These are phyloP conservation scores for Xylaria sp. DNA, from an alignment of 2,329 filamentous ascomycete genomes.

Conservation along the genomic window DNA sequence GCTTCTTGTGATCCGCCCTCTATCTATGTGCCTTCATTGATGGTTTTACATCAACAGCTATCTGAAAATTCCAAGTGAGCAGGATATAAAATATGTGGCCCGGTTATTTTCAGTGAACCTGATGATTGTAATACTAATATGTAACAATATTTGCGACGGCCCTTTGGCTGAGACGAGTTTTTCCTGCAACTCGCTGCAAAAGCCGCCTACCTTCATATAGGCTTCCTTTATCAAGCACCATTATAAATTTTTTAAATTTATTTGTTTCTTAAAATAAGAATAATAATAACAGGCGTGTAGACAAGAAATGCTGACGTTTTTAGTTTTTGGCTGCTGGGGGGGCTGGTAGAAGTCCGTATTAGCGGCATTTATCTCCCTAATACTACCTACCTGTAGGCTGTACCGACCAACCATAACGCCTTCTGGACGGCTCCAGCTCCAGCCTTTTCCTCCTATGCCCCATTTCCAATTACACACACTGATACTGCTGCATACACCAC, in stretches of 20 bases:
- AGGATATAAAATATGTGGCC: too few species aligned
- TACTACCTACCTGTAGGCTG: conserved; percentile 10
- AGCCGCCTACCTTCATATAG: too few species aligned
- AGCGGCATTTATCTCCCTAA: conserved; percentile 34
- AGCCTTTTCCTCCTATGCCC: conserved; percentile 27
- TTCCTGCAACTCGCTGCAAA: too few species aligned
- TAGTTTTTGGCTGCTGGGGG: not conserved
- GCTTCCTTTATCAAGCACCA: too few species aligned
- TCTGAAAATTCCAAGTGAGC: not conserved
- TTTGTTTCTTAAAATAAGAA: too few species aligned
- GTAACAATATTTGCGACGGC: too few species aligned
- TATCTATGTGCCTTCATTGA: not conserved
- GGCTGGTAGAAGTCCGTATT: conserved; percentile 17
- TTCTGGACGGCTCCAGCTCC: conserved; percentile 14
- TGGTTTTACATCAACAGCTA: not conserved
- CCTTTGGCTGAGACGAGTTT: too few species aligned
- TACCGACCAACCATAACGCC: conserved; percentile 32
- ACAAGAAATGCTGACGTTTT: too few species aligned
- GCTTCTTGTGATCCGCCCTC: not conserved
- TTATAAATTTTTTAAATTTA: too few species aligned
- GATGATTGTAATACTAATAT: too few species aligned
- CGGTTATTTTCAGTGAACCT: too few species aligned
- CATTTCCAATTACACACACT: conserved; percentile 14
- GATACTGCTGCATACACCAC: conserved; percentile 15
- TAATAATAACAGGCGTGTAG: too few species aligned